Evolutionary conservation across 2,329 filamentous ascomycete genomes (phyloP), one percentile per base, ranked within the genome.

Genomic region (Aureobasidium mangrovei): DNA sequence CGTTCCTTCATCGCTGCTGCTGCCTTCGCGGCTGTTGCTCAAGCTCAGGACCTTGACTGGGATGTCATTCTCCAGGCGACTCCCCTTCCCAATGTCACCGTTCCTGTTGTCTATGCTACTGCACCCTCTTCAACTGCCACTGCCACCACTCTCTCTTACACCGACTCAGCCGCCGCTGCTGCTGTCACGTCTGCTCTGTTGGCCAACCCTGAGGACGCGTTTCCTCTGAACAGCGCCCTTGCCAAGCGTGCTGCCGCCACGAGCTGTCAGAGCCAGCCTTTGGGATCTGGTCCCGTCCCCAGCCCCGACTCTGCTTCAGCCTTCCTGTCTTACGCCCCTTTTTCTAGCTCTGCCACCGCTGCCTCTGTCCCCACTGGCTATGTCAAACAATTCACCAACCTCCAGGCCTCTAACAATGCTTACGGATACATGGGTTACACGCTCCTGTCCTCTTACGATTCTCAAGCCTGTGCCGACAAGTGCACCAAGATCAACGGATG

Each of bases 221-320:
- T 44, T 26, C 47, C 47, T 42, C 38, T 51, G 28, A 29, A 51
- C 38, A 33, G 10, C 32, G 38, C n/a, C 9, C 6, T 53, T 6
- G 31, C 29, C n/a, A 54, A 47, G 42, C 42, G 52, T 35, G 51
- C 48, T n/a, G 12, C 36, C n/a, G 1, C 38, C 9, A 28, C 47
- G 28, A 8, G 65, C 44, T 71, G 68, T 57, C 62, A 65, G 27
- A 60, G 63, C 53, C 67, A 70, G 58, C 31, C 28, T 53, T 32
- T 68, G 49, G 65, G 62, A 12, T 63, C 64, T 44, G 67, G 65
- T 7, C 68, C 68, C 41, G 56, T 56, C 31, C 29, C 41, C 5
- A 24, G 5, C 29, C 6, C 6, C 7, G 49, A 51, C 36, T 29
- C 18, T 33, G 5, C n/a, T 3, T 24, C 53, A 28, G 49, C 46